Evolutionary conservation across 495 filamentous ascomycete species (phyloP).

Genomic region (Jackrogersella multiformis): DNA sequence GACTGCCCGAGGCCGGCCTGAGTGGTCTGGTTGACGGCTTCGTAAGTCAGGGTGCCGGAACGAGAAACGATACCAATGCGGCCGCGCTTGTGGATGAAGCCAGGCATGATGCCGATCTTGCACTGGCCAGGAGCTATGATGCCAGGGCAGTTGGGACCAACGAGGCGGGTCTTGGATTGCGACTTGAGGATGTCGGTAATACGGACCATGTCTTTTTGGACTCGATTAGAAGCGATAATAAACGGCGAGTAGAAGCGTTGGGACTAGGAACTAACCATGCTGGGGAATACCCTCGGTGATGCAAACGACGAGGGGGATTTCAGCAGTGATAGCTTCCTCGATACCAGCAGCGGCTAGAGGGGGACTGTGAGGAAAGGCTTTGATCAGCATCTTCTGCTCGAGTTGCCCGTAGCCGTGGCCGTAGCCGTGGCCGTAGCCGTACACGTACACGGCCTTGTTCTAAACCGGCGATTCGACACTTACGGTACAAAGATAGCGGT

Average conservation of each 20-base stretch:
- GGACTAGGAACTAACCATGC: slow-evolving; percentile 70
- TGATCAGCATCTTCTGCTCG: slow-evolving; percentile 7
- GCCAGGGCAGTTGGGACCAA: slow-evolving; percentile 98
- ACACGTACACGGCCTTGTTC: not conserved
- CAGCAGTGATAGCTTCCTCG: slow-evolving; percentile 93
- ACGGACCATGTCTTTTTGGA: slow-evolving; percentile 88
- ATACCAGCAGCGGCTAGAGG: slow-evolving; percentile 93
- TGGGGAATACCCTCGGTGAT: slow-evolving; percentile 99
- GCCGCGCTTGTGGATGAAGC: slow-evolving; percentile 99
- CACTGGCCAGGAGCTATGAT: slow-evolving; percentile 98
- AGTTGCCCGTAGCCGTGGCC: too few relatives aligned
- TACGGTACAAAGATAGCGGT: slow-evolving; percentile 98
- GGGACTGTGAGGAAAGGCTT: slow-evolving; percentile 62
- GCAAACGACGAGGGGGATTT: slow-evolving; percentile 92
- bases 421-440: too few relatives aligned
- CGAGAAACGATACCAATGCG: slow-evolving; percentile 98
- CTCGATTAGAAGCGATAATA: not conserved
- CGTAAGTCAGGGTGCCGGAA: slow-evolving; percentile 98
- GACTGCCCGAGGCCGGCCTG: slow-evolving; percentile 96
- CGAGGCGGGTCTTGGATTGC: slow-evolving; percentile 93
- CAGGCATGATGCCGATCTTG: slow-evolving; percentile 99
- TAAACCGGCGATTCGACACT: slow-evolving; percentile 39
- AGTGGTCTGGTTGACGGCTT: slow-evolving; percentile 99
- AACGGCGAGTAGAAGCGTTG: not conserved
- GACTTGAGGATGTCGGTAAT: slow-evolving; percentile 98